Percentiles rank a stretch among this genome's conserved stretches.
Evolutionary conservation across 768 basidiomycete genomes (phyloP).

Genomic region (Leucocoprinus sp.): DNA sequence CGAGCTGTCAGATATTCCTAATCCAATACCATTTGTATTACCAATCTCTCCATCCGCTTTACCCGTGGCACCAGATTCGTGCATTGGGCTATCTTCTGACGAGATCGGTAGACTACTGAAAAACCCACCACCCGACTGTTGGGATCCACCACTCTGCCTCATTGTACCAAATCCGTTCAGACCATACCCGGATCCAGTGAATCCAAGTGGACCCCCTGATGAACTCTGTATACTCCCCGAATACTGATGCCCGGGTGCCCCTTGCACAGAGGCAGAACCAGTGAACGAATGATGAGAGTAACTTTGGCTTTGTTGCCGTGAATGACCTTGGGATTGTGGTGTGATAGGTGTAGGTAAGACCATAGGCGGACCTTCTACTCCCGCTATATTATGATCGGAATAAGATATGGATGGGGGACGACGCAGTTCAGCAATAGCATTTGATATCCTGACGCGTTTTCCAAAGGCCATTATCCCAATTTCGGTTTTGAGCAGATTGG

Average conservation of each 20-base stretch:
- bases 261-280: conserved; percentile 13
- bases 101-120: background rate
- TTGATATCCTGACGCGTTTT: conserved; percentile 87
- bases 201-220: conserved; percentile 29
- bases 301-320: conserved; percentile 34
- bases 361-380: conserved; percentile 22
- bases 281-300: conserved; percentile 39
- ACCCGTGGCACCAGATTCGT: background rate
- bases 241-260: conserved; percentile 20
- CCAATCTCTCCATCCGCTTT: background rate
- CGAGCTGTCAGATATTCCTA: conserved; percentile 4
- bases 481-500: conserved; percentile 84
- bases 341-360: conserved; percentile 24
- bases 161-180: conserved; percentile 15
- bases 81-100: background rate
- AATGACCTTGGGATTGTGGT: conserved; percentile 19
- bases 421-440: conserved; percentile 84
- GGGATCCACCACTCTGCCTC: conserved; percentile 1
- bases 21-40: background rate
- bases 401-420: conserved; percentile 59
- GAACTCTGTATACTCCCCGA: conserved; percentile 33
- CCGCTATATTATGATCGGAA: conserved; percentile 28
- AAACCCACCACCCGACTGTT: conserved; percentile 6
- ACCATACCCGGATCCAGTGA: conserved; percentile 8
- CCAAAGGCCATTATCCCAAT: conserved; percentile 93